Percentiles rank a stretch among this genome's conserved stretches.
These are phyloP conservation scores for Spergularia bocconei DNA, from an alignment of 148 eudicot genomes.

Conservation along the genomic window DNA sequence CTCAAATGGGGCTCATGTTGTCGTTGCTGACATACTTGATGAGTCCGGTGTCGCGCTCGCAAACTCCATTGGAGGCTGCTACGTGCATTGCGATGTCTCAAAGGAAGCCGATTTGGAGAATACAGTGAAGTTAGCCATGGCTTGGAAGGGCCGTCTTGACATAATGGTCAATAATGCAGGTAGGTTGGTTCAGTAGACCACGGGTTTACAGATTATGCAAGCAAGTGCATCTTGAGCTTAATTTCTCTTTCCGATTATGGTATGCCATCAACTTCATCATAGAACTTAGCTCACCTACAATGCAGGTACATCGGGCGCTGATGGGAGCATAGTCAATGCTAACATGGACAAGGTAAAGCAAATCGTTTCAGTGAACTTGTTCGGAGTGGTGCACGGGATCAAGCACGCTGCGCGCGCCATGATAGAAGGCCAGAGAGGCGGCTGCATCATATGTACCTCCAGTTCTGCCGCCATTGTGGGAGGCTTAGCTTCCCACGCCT, in stretches of 20 bases:
- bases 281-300: background rate
- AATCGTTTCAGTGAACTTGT: constrained; percentile 44
- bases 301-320: constrained; percentile 50
- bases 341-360: constrained; percentile 44
- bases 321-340: constrained; percentile 58
- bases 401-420: constrained; percentile 75
- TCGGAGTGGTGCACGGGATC: constrained; percentile 60
- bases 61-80: constrained; percentile 58
- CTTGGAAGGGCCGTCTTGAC: constrained; percentile 74
- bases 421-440: constrained; percentile 43
- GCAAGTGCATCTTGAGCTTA: no score
- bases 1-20: constrained; percentile 62
- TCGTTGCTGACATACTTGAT: constrained; percentile 73
- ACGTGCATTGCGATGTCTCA: constrained; percentile 73
- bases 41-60: constrained; percentile 56
- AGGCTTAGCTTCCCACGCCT: constrained; percentile 68
- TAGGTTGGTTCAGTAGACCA: background rate
- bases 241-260: no score
- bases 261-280: no score
- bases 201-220: no score
- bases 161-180: constrained; percentile 86
- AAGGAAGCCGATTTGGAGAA: constrained; percentile 64
- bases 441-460: constrained; percentile 67
- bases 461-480: constrained; percentile 78
- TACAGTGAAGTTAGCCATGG: constrained; percentile 52